phyloP scores from a whole-genome alignment of 371 early-diverging fungal genomes.

The Choanephora cucurbitarum region DNA sequence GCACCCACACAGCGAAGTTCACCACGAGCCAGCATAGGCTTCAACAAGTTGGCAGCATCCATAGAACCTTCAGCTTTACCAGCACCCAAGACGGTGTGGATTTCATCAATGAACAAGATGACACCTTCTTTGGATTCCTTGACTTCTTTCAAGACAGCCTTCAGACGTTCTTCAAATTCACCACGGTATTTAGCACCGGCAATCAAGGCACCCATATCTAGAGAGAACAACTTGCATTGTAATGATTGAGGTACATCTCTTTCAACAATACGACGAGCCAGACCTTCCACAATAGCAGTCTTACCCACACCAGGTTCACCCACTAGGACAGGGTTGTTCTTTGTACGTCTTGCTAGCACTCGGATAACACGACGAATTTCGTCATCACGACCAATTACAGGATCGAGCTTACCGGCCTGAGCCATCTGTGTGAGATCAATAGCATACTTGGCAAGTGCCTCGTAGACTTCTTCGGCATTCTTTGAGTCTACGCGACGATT shows the following conservation, averaged over 20 bases:
- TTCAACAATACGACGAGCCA: conserved; percentile 96
- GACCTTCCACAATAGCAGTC: conserved; percentile 94
- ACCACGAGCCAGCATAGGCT: conserved; percentile 87
- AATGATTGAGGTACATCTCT: conserved; percentile 92
- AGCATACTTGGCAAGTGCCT: conserved; percentile 92
- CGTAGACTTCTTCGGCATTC: conserved; percentile 83
- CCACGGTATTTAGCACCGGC: conserved; percentile 95
- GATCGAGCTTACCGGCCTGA: conserved; percentile 75
- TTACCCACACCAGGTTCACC: conserved; percentile 96
- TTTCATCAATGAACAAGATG: conserved; percentile 99
- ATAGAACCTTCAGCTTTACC: conserved; percentile 91
- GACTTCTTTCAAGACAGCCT: conserved; percentile 96
- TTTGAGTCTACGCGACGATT: conserved; percentile 81
- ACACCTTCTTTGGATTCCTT: conserved; percentile 86
- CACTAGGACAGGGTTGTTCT: conserved; percentile 87
- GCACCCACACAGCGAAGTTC: conserved; percentile 88
- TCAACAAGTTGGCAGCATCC: conserved; percentile 94
- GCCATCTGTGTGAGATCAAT: conserved; percentile 87
- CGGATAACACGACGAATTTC: conserved; percentile 85
- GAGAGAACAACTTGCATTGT: conserved; percentile 84
- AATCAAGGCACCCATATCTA: conserved; percentile 95
- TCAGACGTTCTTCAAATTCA: conserved; percentile 99
- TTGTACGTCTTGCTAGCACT: conserved; percentile 81
- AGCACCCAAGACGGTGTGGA: conserved; percentile 94
- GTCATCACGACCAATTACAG: conserved; percentile 89